Percentiles rank a stretch among this genome's conserved stretches.
phyloP scores from a whole-genome alignment of 345 rosid genomes.

The Conringia planisiliqua region DNA sequence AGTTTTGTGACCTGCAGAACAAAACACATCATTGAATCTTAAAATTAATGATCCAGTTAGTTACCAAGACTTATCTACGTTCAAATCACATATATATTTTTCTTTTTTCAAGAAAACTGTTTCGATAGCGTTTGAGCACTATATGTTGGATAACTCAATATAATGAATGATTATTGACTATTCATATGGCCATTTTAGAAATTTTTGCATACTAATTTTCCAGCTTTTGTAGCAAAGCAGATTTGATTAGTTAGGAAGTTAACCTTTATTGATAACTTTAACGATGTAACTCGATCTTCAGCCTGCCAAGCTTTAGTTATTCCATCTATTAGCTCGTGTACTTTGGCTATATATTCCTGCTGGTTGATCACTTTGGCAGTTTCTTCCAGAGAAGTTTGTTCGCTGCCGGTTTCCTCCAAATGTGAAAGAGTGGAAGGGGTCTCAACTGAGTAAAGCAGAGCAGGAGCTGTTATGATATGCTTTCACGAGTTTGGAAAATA shows the following conservation, averaged over 20 bases:
- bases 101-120: neutral
- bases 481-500: constrained; percentile 6
- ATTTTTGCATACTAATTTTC: neutral
- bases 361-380: constrained; percentile 47
- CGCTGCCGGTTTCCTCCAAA: constrained; percentile 56
- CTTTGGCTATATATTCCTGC: constrained; percentile 67
- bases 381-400: constrained; percentile 49
- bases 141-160: neutral
- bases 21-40: neutral
- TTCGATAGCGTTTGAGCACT: neutral
- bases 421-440: constrained; percentile 42
- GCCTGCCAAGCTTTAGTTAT: constrained; percentile 63
- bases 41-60: neutral
- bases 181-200: neutral
- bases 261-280: constrained; percentile 84
- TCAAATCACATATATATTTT: neutral
- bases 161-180: neutral
- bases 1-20: constrained; percentile 77
- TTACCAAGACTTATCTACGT: neutral
- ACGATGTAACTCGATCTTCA: constrained; percentile 78
- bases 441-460: constrained; percentile 38
- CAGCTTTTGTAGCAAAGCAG: constrained; percentile 7
- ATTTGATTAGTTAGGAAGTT: neutral
- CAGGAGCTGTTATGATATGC: constrained; percentile 3
- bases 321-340: constrained; percentile 76